Evolutionary conservation across 768 basidiomycete species (phyloP).

Genomic region (Pluteus cervinus): DNA sequence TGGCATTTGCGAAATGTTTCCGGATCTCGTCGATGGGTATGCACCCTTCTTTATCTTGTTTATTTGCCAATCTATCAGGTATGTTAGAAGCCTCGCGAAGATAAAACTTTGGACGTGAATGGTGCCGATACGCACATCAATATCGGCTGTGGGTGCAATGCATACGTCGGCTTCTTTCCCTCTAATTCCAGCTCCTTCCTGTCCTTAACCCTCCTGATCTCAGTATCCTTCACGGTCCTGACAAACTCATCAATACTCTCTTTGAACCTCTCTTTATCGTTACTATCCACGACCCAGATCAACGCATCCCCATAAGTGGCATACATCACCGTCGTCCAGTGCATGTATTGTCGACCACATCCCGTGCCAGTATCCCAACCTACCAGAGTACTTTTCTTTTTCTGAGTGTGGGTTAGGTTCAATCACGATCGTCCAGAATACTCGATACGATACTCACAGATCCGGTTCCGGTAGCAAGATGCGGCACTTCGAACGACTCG

Average conservation of each 20-base stretch:
- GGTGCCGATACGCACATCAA: not conserved
- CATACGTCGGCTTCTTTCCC: constrained; percentile 29
- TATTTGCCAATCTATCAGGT: constrained; percentile 46
- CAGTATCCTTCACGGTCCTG: constrained; percentile 24
- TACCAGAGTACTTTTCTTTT: constrained; percentile 40
- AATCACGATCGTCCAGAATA: too few species aligned
- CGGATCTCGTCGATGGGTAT: constrained; percentile 43
- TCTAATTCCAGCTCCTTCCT: too few species aligned
- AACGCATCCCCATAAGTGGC: constrained; percentile 45
- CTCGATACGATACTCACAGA: too few species aligned
- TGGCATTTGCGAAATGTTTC: constrained; percentile 18
- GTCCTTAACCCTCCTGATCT: constrained; percentile 5
- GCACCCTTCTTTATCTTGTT: constrained; percentile 51
- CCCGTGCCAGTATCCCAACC: constrained; percentile 62
- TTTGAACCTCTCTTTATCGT: constrained; percentile 38
- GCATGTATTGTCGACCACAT: constrained; percentile 38
- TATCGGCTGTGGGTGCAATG: not conserved
- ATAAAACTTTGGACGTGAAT: too few species aligned
- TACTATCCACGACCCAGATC: constrained; percentile 59
- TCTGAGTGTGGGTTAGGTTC: too few species aligned
- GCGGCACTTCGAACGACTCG: constrained; percentile 39
- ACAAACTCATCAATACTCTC: constrained; percentile 48
- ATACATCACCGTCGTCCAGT: constrained; percentile 17
- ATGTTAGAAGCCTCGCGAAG: too few species aligned
- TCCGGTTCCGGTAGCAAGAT: constrained; percentile 10